Conservation (phyloP, 768 basidiomycete genomes). For the Boletus sp. region DNA sequence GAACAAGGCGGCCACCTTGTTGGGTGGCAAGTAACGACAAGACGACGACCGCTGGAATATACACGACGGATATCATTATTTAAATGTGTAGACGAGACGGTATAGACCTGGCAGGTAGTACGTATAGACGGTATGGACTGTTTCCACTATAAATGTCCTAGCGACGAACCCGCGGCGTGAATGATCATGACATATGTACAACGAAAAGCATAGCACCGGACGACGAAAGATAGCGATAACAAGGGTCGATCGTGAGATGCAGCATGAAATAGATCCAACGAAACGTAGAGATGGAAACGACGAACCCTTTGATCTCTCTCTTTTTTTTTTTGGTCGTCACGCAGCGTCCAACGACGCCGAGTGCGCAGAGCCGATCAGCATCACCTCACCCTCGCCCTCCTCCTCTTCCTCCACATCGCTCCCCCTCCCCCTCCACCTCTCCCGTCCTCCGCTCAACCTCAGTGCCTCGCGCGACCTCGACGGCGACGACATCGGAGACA, state of each 20-base stretch:
- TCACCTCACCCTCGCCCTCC: constrained; percentile 15
- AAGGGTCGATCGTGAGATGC: too few species aligned
- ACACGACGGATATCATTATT: too few species aligned
- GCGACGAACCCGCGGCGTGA: too few species aligned
- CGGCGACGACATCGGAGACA: not conserved
- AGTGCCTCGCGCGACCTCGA: constrained; percentile 2
- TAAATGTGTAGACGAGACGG: too few species aligned
- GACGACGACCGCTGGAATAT: too few species aligned
- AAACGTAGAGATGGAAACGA: not conserved
- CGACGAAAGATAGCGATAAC: too few species aligned
- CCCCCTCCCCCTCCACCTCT: not conserved
- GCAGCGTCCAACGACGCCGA: constrained; percentile 4
- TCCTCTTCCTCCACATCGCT: not conserved
- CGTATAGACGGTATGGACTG: too few species aligned
- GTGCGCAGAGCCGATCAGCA: constrained; percentile 17
- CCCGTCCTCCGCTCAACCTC: constrained; percentile 3
- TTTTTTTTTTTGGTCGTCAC: not conserved
- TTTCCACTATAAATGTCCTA: too few species aligned
- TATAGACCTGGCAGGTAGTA: too few species aligned
- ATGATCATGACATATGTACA: too few species aligned
- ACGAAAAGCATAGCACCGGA: too few species aligned
- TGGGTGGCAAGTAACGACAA: constrained; percentile 32
- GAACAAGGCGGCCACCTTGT: constrained; percentile 49
- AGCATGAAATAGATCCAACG: too few species aligned
- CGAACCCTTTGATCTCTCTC: not conserved